Conservation (phyloP, 257 asterid species). For the Solanum peruvianum region DNA sequence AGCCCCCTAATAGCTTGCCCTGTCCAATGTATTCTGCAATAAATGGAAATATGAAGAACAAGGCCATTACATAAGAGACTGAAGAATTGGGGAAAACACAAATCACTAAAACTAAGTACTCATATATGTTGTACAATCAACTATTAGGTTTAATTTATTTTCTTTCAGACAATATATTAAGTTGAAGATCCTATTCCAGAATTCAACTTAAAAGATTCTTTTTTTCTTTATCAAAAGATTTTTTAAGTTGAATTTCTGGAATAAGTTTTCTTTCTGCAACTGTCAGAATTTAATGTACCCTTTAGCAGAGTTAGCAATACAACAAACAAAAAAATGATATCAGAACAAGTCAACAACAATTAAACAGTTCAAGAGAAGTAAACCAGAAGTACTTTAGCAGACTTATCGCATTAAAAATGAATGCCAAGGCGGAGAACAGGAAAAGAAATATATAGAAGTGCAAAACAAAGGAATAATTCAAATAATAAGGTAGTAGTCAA, state of each 20-base stretch:
- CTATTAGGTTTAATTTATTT: neutral
- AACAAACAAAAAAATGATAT: neutral
- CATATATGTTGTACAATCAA: neutral
- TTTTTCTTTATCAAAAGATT: neutral
- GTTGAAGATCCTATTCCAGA: neutral
- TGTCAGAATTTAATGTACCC: neutral
- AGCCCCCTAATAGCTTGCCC: constrained; percentile 74
- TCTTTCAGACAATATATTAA: neutral
- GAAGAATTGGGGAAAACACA: neutral
- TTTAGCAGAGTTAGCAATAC: neutral
- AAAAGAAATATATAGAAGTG: neutral
- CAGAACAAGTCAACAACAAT: neutral
- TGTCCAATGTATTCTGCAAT: constrained; percentile 78
- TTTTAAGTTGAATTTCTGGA: neutral
- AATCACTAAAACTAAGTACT: neutral
- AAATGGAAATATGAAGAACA: neutral
- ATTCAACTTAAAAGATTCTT: neutral
- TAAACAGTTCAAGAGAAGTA: neutral
- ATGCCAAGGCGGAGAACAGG: neutral
- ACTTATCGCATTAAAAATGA: neutral
- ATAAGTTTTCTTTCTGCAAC: neutral
- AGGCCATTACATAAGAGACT: neutral
- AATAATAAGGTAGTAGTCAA: neutral
- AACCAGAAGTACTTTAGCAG: neutral
- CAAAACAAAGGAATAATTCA: neutral